phyloP scores from a whole-genome alignment of 2,329 filamentous ascomycete species.

The Stachybotrys chartarum region DNA sequence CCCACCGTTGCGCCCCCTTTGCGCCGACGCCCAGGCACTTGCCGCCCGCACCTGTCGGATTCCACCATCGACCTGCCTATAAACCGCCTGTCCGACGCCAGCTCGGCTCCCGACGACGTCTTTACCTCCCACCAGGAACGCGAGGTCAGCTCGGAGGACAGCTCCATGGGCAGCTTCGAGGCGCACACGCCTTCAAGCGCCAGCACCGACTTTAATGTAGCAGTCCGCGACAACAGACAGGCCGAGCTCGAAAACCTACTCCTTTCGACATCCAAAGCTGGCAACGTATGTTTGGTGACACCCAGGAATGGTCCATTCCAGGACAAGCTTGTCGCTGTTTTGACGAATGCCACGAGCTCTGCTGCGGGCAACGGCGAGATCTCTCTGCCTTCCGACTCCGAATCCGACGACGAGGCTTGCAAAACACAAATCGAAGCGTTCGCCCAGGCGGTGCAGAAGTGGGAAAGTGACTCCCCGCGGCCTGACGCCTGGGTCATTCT shows the following conservation, averaged over 20 bases:
- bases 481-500: conserved; percentile 43
- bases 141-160: conserved; percentile 1
- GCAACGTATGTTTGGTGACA: conserved; percentile 32
- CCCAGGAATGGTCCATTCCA: conserved; percentile 44
- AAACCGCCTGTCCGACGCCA: not conserved
- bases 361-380: conserved; percentile 24
- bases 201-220: conserved; percentile 2
- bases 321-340: conserved; percentile 38
- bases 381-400: conserved; percentile 15
- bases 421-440: conserved; percentile 34
- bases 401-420: conserved; percentile 30
- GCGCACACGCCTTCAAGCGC: conserved; percentile 3
- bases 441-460: conserved; percentile 30
- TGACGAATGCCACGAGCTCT: conserved; percentile 26
- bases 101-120: not conserved
- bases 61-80: not conserved
- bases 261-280: conserved; percentile 30
- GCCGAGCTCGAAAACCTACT: conserved; percentile 28
- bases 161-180: not conserved
- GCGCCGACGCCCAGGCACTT: not conserved
- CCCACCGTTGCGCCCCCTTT: not conserved
- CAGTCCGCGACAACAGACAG: conserved; percentile 3
- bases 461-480: conserved; percentile 20
- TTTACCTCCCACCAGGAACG: not conserved
- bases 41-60: not conserved